A percentile compares a stretch with the other conserved stretches of the same genome.
These are phyloP conservation scores for Pseudoscleropodium purum DNA, from an alignment of 225 moss, liverwort and hornwort genomes.

Conservation along the genomic window DNA sequence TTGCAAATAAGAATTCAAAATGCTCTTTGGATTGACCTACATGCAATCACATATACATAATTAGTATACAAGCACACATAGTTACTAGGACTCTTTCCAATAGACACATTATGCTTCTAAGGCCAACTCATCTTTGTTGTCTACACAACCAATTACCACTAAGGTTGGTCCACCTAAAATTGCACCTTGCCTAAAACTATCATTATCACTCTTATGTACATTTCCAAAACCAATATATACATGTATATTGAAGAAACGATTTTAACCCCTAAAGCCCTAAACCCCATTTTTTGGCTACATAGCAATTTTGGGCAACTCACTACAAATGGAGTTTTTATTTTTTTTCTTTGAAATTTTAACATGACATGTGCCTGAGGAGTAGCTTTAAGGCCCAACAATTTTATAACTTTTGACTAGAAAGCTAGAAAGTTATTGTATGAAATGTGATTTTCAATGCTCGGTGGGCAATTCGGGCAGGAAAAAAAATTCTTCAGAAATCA, in stretches of 20 bases:
- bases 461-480: too few species aligned
- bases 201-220: neutral
- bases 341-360: too few species aligned
- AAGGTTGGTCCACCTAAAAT: neutral
- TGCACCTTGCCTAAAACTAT: accelerated
- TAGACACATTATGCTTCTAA: neutral
- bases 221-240: neutral
- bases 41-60: neutral
- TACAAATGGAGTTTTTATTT: too few species aligned
- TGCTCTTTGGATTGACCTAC: neutral
- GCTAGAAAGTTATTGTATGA: too few species aligned
- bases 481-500: too few species aligned
- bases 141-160: accelerated
- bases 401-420: too few species aligned
- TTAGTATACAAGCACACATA: neutral
- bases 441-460: too few species aligned
- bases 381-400: too few species aligned
- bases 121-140: neutral
- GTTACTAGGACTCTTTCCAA: neutral
- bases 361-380: too few species aligned
- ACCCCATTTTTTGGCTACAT: too few species aligned
- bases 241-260: neutral
- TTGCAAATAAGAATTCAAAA: neutral
- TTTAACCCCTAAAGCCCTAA: too few species aligned
- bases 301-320: too few species aligned